Percentiles rank a stretch among this genome's conserved stretches.
Evolutionary conservation across 331 rosid genomes (phyloP).

Genomic region (Malus hybrid): DNA sequence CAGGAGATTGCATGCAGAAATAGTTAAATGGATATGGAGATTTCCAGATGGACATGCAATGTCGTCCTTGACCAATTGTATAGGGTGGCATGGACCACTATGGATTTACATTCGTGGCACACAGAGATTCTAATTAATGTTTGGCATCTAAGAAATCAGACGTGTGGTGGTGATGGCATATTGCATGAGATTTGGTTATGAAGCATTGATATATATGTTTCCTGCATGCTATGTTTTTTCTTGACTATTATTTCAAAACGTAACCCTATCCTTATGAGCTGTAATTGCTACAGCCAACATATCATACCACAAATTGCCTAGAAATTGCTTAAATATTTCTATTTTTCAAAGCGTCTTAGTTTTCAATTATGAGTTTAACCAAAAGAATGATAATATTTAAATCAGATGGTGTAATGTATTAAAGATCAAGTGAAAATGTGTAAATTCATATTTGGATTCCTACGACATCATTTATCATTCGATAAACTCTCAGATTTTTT

Average conservation of each 20-base stretch:
- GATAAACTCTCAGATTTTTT: no score
- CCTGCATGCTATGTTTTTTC: background rate
- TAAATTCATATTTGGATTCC: no score
- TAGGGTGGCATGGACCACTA: background rate
- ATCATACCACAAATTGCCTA: background rate
- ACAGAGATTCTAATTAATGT: slow-evolving; percentile 4
- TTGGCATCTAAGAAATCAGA: slow-evolving; percentile 4
- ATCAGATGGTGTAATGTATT: no score
- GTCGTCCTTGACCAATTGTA: slow-evolving; percentile 2
- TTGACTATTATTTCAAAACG: background rate
- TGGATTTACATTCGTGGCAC: background rate
- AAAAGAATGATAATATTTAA: background rate
- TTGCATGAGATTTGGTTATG: background rate
- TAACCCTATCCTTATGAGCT: background rate
- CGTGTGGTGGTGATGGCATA: background rate
- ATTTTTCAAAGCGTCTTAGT: no score
- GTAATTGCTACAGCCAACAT: background rate
- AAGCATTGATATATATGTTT: background rate
- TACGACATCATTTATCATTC: no score
- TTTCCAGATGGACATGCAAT: background rate
- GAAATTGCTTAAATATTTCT: background rate
- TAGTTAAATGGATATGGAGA: background rate
- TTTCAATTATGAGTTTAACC: background rate
- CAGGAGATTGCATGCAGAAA: background rate
- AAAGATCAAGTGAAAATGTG: no score